Conservation (phyloP, 495 filamentous ascomycete species). For the Neurospora terricola region DNA sequence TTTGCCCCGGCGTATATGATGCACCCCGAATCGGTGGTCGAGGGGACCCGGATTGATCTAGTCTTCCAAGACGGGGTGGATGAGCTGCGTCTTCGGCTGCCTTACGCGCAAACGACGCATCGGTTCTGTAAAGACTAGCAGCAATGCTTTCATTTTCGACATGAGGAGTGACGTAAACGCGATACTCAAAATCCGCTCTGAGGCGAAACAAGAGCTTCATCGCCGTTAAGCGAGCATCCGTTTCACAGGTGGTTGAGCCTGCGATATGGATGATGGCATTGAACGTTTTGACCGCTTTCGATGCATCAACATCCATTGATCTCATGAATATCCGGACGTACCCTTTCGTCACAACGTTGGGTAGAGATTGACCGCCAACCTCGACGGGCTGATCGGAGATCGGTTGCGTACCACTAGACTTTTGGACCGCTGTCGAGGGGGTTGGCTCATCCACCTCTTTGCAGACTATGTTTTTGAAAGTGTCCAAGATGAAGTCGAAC, state of each 20-base stretch:
- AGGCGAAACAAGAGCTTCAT: slow-evolving; percentile 81
- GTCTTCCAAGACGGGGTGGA: slow-evolving; percentile 26
- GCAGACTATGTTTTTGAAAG: slow-evolving; percentile 33
- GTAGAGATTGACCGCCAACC: slow-evolving; percentile 32
- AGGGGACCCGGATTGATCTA: slow-evolving; percentile 19
- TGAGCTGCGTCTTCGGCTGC: slow-evolving; percentile 39
- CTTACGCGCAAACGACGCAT: slow-evolving; percentile 41
- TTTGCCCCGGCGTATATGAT: slow-evolving; percentile 37
- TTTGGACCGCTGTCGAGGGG: slow-evolving; percentile 20
- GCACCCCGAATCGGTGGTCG: slow-evolving; percentile 32
- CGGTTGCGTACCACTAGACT: slow-evolving; percentile 4
- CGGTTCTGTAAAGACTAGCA: slow-evolving; percentile 57
- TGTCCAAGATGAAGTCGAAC: slow-evolving; percentile 43
- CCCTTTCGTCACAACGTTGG: slow-evolving; percentile 45
- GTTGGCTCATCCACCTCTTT: slow-evolving; percentile 28
- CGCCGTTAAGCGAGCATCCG: slow-evolving; percentile 65
- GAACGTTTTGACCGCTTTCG: slow-evolving; percentile 43
- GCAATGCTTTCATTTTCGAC: slow-evolving; percentile 65
- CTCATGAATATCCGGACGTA: slow-evolving; percentile 53
- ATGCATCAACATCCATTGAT: slow-evolving; percentile 42
- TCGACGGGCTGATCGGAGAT: slow-evolving; percentile 12
- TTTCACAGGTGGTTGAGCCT: slow-evolving; percentile 39
- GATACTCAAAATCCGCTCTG: slow-evolving; percentile 65
- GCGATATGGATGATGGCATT: slow-evolving; percentile 50
- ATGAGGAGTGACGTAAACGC: slow-evolving; percentile 54